Conservation (phyloP, 2,329 filamentous ascomycete genomes). For the Knoxdaviesia proteae region DNA sequence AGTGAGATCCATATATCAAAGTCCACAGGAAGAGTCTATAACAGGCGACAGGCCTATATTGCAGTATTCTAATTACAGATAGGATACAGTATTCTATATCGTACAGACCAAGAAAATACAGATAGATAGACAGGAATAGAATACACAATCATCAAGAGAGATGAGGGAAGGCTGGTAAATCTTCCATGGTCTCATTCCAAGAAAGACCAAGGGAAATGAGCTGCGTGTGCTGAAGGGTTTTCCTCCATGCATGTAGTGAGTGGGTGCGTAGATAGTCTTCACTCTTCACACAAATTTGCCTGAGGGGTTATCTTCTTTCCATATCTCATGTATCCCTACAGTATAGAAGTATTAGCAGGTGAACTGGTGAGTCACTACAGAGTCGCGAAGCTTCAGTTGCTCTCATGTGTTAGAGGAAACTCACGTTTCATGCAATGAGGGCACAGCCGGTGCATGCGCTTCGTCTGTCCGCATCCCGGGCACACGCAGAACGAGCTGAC, state of each 20-base stretch:
- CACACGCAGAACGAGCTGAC: conserved; percentile 74
- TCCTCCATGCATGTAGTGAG: too few species aligned
- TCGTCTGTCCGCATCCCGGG: conserved; percentile 68
- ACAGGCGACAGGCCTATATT: too few species aligned
- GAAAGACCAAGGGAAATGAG: too few species aligned
- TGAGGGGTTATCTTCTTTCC: conserved; percentile 6
- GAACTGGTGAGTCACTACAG: neutral
- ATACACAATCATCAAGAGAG: too few species aligned
- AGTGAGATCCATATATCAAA: too few species aligned
- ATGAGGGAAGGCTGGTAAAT: too few species aligned
- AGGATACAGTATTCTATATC: neutral
- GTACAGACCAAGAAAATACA: neutral
- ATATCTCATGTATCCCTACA: conserved; percentile 6
- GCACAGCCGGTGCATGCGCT: conserved; percentile 77
- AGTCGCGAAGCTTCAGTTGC: neutral
- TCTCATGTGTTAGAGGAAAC: conserved; percentile 10
- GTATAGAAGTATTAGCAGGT: neutral
- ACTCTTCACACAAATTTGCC: conserved; percentile 3
- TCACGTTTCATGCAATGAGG: conserved; percentile 68
- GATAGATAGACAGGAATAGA: neutral
- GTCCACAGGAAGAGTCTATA: too few species aligned
- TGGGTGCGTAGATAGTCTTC: too few species aligned
- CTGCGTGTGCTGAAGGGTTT: too few species aligned
- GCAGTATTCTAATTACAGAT: neutral
- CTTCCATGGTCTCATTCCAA: too few species aligned